Evolutionary conservation across 345 rosid genomes (phyloP).

Genomic region (Mangifera indica): DNA sequence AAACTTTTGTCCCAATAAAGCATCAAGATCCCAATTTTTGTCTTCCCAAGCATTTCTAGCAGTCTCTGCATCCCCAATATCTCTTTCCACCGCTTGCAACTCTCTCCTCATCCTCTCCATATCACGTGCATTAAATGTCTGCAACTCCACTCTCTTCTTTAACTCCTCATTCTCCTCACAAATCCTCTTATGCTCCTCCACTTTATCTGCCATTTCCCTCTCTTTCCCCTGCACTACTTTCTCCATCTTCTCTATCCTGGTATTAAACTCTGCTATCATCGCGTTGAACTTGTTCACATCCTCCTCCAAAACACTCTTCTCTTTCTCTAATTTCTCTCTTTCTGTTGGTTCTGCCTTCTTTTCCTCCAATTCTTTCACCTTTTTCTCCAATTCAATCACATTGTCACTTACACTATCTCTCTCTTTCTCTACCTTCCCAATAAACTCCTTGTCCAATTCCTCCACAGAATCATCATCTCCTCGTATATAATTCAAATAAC

Average conservation of each 20-base stretch:
- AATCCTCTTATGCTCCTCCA: slow-evolving; percentile 55
- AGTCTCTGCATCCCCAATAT: slow-evolving; percentile 56
- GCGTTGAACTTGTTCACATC: slow-evolving; percentile 67
- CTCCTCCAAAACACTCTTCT: slow-evolving; percentile 56
- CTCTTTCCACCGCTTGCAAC: slow-evolving; percentile 82
- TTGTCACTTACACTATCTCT: slow-evolving; percentile 38
- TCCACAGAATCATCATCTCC: slow-evolving; percentile 67
- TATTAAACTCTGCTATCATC: slow-evolving; percentile 47
- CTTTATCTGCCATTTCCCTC: slow-evolving; percentile 49
- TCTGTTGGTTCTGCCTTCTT: slow-evolving; percentile 54
- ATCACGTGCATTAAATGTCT: slow-evolving; percentile 70
- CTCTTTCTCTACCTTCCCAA: slow-evolving; percentile 61
- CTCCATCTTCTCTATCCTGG: slow-evolving; percentile 40
- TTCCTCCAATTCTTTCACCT: slow-evolving; percentile 48
- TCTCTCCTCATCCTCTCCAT: slow-evolving; percentile 95
- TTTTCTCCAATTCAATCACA: slow-evolving; percentile 33
- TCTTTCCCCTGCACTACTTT: slow-evolving; percentile 58
- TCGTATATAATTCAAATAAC: slow-evolving; percentile 50
- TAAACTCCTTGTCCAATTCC: slow-evolving; percentile 51
- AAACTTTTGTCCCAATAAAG: slow-evolving; percentile 41
- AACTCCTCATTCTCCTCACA: slow-evolving; percentile 70
- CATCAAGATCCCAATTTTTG: slow-evolving; percentile 74
- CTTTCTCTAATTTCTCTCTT: slow-evolving; percentile 55
- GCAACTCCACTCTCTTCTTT: slow-evolving; percentile 66
- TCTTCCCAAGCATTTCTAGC: slow-evolving; percentile 75